Evolutionary conservation across 768 basidiomycete species (phyloP).

Genomic region (Postia placenta): DNA sequence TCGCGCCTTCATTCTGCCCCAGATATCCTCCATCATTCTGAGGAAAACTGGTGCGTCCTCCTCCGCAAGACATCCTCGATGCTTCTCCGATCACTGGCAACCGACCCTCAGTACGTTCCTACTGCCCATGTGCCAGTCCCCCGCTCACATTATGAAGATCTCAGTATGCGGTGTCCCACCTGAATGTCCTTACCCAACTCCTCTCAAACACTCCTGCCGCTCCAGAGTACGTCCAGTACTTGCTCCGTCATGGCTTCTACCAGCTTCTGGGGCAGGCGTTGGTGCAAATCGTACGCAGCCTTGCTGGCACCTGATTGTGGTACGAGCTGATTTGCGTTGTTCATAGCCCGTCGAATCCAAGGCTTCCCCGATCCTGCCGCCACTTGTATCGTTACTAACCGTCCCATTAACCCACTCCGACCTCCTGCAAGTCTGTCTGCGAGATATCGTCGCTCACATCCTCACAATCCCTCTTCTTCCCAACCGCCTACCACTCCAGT

Average conservation of each 20-base stretch:
- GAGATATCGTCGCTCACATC: slow-evolving; percentile 44
- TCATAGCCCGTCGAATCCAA: slow-evolving; percentile 55
- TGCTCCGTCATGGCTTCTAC: slow-evolving; percentile 45
- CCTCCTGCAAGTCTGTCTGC: slow-evolving; percentile 29
- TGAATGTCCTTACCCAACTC: slow-evolving; percentile 45
- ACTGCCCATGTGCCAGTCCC: background rate
- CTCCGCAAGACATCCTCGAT: slow-evolving; percentile 42
- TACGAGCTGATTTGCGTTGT: no score
- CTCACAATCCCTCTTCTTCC: slow-evolving; percentile 75
- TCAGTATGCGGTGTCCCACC: slow-evolving; percentile 36
- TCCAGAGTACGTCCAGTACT: slow-evolving; percentile 34
- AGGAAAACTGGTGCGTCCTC: slow-evolving; percentile 56
- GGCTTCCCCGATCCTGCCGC: slow-evolving; percentile 42
- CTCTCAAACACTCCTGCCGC: slow-evolving; percentile 27
- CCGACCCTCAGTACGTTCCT: slow-evolving; percentile 40
- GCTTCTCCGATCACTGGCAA: slow-evolving; percentile 48
- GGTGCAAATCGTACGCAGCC: slow-evolving; percentile 48
- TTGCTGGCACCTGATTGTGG: no score
- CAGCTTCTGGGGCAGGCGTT: slow-evolving; percentile 34
- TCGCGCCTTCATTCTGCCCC: background rate
- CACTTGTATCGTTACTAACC: slow-evolving; percentile 41
- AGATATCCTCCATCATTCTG: slow-evolving; percentile 14
- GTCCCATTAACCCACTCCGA: slow-evolving; percentile 31
- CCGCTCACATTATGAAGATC: slow-evolving; percentile 31
- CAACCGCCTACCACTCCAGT: slow-evolving; percentile 57